Conservation (phyloP, 106 monocot genomes). For the Acorus calamus region DNA sequence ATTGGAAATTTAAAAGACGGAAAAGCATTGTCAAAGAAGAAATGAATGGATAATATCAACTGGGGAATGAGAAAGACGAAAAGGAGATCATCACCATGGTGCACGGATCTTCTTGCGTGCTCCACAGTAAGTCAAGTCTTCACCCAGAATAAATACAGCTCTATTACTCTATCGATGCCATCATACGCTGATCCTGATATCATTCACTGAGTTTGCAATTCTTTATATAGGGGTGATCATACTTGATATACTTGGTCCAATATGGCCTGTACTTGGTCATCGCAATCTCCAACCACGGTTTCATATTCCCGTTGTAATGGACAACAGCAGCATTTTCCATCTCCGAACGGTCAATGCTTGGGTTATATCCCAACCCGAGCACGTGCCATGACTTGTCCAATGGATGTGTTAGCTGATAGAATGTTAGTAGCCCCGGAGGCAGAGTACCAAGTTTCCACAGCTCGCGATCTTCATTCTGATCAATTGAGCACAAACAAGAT, state of each 20-base stretch:
- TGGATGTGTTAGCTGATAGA: conserved; percentile 27
- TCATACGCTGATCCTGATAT: too few relatives aligned
- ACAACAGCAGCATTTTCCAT: conserved; percentile 30
- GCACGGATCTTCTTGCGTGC: too few relatives aligned
- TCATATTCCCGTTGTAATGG: conserved; percentile 36
- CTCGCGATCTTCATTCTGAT: conserved; percentile 32
- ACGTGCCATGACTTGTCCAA: conserved; percentile 48
- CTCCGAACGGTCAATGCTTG: conserved; percentile 33
- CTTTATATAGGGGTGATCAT: conserved; percentile 19
- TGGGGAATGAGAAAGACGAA: too few relatives aligned
- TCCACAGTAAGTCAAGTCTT: too few relatives aligned
- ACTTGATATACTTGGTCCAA: conserved; percentile 37
- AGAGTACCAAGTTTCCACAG: conserved; percentile 38
- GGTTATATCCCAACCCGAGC: conserved; percentile 36
- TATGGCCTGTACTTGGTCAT: conserved; percentile 32
- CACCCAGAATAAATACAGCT: too few relatives aligned
- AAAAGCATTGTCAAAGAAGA: too few relatives aligned
- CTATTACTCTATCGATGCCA: too few relatives aligned
- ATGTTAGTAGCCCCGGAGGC: conserved; percentile 31
- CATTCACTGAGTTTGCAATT: conserved; percentile 18
- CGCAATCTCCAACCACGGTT: conserved; percentile 40
- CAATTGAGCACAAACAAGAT: too few relatives aligned
- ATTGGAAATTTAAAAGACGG: too few relatives aligned
- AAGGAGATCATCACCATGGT: too few relatives aligned
- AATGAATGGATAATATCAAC: too few relatives aligned